Evolutionary conservation across 2,329 filamentous ascomycete species (phyloP).

Genomic region (Alternaria sp.): DNA sequence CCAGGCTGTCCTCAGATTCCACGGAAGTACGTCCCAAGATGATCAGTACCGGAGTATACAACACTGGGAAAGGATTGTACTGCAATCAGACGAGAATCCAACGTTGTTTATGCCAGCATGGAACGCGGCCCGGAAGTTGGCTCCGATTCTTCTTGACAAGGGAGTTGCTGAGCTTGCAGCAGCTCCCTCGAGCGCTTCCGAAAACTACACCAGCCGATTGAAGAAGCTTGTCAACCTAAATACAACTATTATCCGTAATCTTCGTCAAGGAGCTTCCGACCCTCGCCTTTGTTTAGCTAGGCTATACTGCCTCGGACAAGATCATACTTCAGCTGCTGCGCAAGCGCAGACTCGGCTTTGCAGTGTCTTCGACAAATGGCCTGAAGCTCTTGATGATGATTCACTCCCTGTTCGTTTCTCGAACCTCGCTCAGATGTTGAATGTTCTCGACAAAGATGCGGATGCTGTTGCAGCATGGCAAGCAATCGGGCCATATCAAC

Average conservation of each 20-base stretch:
- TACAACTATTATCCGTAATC: background rate
- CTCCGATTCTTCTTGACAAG: background rate
- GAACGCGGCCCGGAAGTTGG: background rate
- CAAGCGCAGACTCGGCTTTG: background rate
- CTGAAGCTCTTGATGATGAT: background rate
- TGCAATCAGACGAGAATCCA: background rate
- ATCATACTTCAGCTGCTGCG: background rate
- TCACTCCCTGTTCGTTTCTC: background rate
- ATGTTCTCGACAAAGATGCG: background rate
- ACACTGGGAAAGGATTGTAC: background rate
- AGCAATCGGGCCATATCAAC: background rate
- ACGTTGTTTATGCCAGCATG: background rate
- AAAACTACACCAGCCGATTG: background rate
- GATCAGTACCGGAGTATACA: background rate
- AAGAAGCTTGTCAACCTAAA: background rate
- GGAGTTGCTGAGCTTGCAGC: background rate
- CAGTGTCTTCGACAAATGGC: slow-evolving; percentile 3
- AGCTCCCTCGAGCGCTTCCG: background rate
- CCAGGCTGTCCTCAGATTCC: background rate
- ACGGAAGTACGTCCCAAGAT: background rate
- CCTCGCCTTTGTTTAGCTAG: background rate
- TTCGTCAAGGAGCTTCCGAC: background rate
- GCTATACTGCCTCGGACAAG: background rate
- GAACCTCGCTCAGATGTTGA: background rate
- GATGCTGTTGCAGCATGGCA: slow-evolving; percentile 3